Evolutionary conservation across 2,329 filamentous ascomycete genomes (phyloP), one percentile per base, ranked within the genome.

Genomic region (Ceratocystis colombiana): DNA sequence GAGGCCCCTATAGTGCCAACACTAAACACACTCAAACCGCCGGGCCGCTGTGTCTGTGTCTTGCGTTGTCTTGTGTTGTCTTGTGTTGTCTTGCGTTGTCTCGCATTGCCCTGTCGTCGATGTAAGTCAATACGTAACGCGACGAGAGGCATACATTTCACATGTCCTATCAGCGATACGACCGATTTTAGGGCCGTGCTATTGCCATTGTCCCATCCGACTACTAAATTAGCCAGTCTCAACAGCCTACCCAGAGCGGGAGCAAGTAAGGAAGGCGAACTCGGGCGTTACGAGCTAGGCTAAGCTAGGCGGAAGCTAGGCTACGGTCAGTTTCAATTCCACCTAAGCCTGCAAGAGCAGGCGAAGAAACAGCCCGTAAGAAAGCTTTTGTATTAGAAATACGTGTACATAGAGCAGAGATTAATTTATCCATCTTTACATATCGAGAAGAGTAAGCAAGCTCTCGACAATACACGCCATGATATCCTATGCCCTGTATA

Each of bases 181-280:
- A 3, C 17, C 10, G 33, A n/a, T n/a, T 37, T 37, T 59, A 59
- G 12, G 55, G 15, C 55, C 55, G 3, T 59, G n/a, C 33, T 10
- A 15, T 59, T 33, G 33, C 55, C 25, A 37, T 37, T 59, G 25
- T 59, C 33, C 55, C 17, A 37, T 17, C 17, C 15, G 55, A 1
- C 28, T n/a, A 6, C 55, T 59, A 59, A 59, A 59, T 30, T 59
- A 59, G 55, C 25, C 53, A 33, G 37, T 41, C 37, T 41, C 37
- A 55, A 8, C n/a, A 53, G 8, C 4, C 10, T 12, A n/a, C 55
- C n/a, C 20, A 59, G 28, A 59, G 28, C 55, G 55, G 55, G 28
- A 59, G 15, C 17, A 59, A 33, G 55, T 20, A 17, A 59, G 28
- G 20, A 17, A 53, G 25, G 53, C 30, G 25, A 28, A 25, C 53